These are phyloP conservation scores for Triticum timopheevii DNA, from an alignment of 176 grass and related monocot genomes.

Conservation along the genomic window DNA sequence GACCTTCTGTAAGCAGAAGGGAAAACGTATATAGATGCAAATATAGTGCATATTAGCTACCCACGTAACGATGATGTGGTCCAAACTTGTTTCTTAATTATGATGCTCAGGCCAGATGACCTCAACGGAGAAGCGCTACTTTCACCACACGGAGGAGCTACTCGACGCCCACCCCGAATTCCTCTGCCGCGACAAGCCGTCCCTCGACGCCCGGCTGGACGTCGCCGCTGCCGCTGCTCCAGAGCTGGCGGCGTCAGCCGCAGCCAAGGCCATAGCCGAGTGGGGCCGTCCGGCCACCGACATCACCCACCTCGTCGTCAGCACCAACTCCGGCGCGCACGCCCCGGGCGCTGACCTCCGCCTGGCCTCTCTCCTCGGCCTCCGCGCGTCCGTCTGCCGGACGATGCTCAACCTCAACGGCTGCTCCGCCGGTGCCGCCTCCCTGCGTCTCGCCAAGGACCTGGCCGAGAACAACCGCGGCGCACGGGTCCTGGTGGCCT, in stretches of 20 bases:
- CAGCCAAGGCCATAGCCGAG: neutral
- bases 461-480: conserved; percentile 2
- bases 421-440: neutral
- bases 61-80: neutral
- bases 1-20: neutral
- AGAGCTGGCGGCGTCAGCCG: conserved; percentile 38
- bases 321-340: conserved; percentile 2
- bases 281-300: conserved; percentile 15
- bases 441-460: conserved; percentile 11
- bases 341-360: conserved; percentile 25
- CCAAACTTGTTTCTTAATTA: neutral
- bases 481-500: neutral
- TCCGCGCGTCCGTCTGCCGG: neutral
- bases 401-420: conserved; percentile 1
- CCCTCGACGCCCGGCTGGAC: conserved; percentile 9
- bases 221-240: conserved; percentile 27
- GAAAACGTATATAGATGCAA: too few species aligned
- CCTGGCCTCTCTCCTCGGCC: conserved; percentile 3
- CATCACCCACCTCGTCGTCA: neutral
- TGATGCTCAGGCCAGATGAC: conserved; percentile 18
- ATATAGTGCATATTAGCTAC: too few species aligned
- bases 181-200: conserved; percentile 17
- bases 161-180: conserved; percentile 31
- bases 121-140: conserved; percentile 35
- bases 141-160: conserved; percentile 29